These are phyloP conservation scores for Dioszegia hungarica DNA, from an alignment of 768 basidiomycete genomes.

Conservation along the genomic window DNA sequence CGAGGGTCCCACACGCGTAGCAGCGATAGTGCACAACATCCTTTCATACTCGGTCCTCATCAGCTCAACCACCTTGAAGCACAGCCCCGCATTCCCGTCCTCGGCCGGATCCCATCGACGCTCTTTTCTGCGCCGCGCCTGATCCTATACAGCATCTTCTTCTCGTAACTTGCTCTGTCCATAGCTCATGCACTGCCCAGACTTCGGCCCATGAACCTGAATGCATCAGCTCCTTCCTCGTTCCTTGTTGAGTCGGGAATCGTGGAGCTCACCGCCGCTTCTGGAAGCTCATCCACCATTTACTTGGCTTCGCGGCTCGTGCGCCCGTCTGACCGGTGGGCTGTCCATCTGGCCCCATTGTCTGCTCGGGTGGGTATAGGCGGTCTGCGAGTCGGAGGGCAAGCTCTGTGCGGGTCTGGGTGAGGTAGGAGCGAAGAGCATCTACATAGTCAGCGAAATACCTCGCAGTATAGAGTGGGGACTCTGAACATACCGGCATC, in stretches of 20 bases:
- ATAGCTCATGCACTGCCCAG: slow-evolving; percentile 12
- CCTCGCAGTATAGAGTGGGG: background rate
- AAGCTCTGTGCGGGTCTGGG: slow-evolving; percentile 87
- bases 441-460: slow-evolving; percentile 54
- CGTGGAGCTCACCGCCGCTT: slow-evolving; percentile 59
- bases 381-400: slow-evolving; percentile 78
- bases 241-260: background rate
- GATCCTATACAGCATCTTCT: background rate
- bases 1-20: background rate
- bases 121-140: no score
- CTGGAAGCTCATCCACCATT: slow-evolving; percentile 99
- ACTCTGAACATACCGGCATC: slow-evolving; percentile 65
- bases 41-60: background rate
- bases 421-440: slow-evolving; percentile 81
- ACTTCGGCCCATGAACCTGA: slow-evolving; percentile 39
- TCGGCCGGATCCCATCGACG: no score
- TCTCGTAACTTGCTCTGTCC: background rate
- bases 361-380: slow-evolving; percentile 61
- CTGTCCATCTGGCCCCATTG: slow-evolving; percentile 63
- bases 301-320: slow-evolving; percentile 74
- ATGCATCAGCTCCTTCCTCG: background rate
- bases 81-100: no score
- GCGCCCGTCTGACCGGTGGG: slow-evolving; percentile 39
- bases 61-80: background rate
- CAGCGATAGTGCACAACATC: background rate